A percentile compares a stretch with the other conserved stretches of the same genome.
phyloP scores from a whole-genome alignment of 768 basidiomycete genomes.

The Hericium alpestre region DNA sequence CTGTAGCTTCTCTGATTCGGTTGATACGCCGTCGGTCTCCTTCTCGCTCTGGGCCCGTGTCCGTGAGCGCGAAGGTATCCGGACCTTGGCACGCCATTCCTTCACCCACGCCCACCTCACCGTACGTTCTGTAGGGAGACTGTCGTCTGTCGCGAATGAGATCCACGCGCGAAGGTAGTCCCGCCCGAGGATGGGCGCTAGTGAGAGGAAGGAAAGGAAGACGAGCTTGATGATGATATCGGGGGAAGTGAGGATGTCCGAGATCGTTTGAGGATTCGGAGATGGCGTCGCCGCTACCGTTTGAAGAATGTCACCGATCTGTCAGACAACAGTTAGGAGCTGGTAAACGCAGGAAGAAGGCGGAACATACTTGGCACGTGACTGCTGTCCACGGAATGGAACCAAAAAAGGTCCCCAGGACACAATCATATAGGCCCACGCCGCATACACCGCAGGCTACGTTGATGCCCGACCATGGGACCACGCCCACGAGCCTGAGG shows the following conservation, averaged over 20 bases:
- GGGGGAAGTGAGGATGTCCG: conserved; percentile 75
- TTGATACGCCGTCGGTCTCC: conserved; percentile 3
- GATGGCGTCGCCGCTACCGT: conserved; percentile 67
- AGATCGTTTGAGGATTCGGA: conserved; percentile 66
- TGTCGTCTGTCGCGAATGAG: conserved; percentile 3
- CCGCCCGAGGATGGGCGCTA: conserved; percentile 77
- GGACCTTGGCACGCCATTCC: conserved; percentile 56
- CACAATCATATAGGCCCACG: conserved; percentile 63
- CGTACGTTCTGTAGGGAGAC: conserved; percentile 28
- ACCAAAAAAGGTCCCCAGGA: conserved; percentile 76
- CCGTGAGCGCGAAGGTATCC: conserved; percentile 40
- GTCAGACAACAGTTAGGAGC: conserved; percentile 6
- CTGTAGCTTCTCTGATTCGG: conserved; percentile 1
- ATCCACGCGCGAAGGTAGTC: conserved; percentile 54
- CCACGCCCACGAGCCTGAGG: conserved; percentile 82
- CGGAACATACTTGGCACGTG: conserved; percentile 62
- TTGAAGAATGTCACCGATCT: conserved; percentile 84
- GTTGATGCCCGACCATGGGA: conserved; percentile 96
- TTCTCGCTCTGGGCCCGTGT: conserved; percentile 21
- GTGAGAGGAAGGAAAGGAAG: conserved; percentile 71
- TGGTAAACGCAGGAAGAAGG: neutral
- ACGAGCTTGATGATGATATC: conserved; percentile 76
- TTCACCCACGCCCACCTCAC: conserved; percentile 55
- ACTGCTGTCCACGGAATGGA: conserved; percentile 85
- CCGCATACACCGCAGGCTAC: conserved; percentile 91